Percentiles rank a stretch among this genome's conserved stretches.
phyloP scores from a whole-genome alignment of 176 grass and related monocot species.

The Zea mays region Zm-B73-REFERENCE-NAM-5.0 NC_050096.1:144936001-144936500 shows the following conservation, averaged over 20 bases:
- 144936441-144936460: constrained; percentile 33
- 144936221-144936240: constrained; percentile 23
- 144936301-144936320: constrained; percentile 6
- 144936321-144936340: constrained; percentile 52
- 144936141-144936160: constrained; percentile 57
- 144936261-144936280: constrained; percentile 38
- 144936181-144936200: constrained; percentile 12
- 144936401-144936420: constrained; percentile 52
- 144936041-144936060: not conserved
- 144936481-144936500: constrained; percentile 44
- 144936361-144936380: not conserved
- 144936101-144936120: not conserved
- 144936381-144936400: constrained; percentile 52
- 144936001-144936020: constrained; percentile 28
- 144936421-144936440: constrained; percentile 24
- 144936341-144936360: constrained; percentile 49
- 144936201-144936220: not conserved
- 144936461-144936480: constrained; percentile 40
- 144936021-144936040: constrained; percentile 28
- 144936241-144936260: constrained; percentile 35
- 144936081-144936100: constrained; percentile 28
- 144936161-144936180: constrained; percentile 47
- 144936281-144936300: constrained; percentile 26
- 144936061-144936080: constrained; percentile 32
- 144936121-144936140: constrained; percentile 40